These are phyloP conservation scores for Torulaspora delbrueckii DNA, from an alignment of 805 yeast species.

Conservation along the genomic window DNA sequence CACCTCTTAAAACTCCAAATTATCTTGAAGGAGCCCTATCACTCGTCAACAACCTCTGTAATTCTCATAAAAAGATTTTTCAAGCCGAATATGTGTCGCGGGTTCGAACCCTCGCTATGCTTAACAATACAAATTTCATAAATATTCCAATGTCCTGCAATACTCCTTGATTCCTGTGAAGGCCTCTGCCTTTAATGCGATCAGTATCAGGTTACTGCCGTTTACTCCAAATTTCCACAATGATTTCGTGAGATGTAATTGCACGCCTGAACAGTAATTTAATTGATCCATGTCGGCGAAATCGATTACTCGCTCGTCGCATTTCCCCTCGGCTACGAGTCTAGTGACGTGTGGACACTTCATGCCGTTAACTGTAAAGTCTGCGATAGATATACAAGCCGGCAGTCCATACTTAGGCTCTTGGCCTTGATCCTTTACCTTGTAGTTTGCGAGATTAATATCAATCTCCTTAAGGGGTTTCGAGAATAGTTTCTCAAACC, in stretches of 20 bases:
- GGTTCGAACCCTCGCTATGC: conserved; percentile 5
- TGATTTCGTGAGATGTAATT: conserved; percentile 19
- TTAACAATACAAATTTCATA: conserved; percentile 6
- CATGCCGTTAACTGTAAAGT: conserved; percentile 16
- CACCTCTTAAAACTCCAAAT: not conserved
- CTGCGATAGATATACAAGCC: conserved; percentile 22
- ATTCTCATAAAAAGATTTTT: no score
- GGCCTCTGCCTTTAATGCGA: conserved; percentile 23
- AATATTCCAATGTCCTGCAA: conserved; percentile 14
- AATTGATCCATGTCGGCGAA: conserved; percentile 9
- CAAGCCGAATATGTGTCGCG: not conserved
- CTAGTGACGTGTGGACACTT: conserved; percentile 14
- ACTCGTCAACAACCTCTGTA: no score
- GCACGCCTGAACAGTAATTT: conserved; percentile 14
- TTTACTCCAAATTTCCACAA: conserved; percentile 25
- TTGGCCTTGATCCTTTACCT: conserved; percentile 3
- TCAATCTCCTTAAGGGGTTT: conserved; percentile 7
- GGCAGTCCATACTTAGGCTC: conserved; percentile 17
- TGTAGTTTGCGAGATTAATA: conserved; percentile 10
- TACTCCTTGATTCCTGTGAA: conserved; percentile 18
- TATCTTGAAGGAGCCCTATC: not conserved
- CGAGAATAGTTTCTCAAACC: conserved; percentile 18
- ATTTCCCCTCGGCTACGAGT: conserved; percentile 11
- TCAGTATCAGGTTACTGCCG: conserved; percentile 14
- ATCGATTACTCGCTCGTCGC: conserved; percentile 19